Evolutionary conservation across 2,329 filamentous ascomycete genomes (phyloP), one percentile per base, ranked within the genome.

Genomic region (Dactylella cylindrospora): DNA sequence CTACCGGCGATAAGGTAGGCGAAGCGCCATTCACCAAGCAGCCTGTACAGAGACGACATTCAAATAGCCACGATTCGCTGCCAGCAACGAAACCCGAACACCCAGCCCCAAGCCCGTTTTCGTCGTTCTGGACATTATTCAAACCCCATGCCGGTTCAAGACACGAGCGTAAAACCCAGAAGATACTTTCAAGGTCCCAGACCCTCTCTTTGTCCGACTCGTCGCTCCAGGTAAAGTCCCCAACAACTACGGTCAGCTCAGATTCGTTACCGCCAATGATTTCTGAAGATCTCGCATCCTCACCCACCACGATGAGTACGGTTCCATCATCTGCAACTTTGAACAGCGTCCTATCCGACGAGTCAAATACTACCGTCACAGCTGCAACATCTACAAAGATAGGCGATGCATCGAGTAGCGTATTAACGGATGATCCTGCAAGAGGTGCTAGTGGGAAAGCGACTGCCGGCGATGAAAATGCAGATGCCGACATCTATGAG

Each of bases 71-170:
- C n/a, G 47, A 47, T 15, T 3, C 12, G 12, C 10, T 50, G 1
- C 38, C 52, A 5, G 15, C 47, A 5, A 20, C 36, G 7, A 61
- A 53, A 8, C 55, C 33, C 10, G 55, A 61, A 12, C 55, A 61
- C 17, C 12, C 55, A n/a, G 29, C 47, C 10, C 55, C 55, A 5
- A 61, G 38, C 15, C 47, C 55, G 1, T 47, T 61, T 4, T 47
- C 55, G 2, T 61, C 55, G 3, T 53, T 61, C 13, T 61, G 55
- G 55, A 61, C 47, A 4, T 22, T 61, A 10, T 61, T 61, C 26
- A 61, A 50, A 9, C 55, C 55, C n/a, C 47, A 61, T 19, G 55
- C 55, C 2, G 55, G 55, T 2, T 39, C 55, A 23, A 52, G 55
- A 43, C 50, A 61, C 23, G 47, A 61, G 12, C 43, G 50, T 13